A percentile compares a stretch with the other conserved stretches of the same genome.
phyloP scores from a whole-genome alignment of 2,329 filamentous ascomycete genomes.

The Rhinocladiella similis region DNA sequence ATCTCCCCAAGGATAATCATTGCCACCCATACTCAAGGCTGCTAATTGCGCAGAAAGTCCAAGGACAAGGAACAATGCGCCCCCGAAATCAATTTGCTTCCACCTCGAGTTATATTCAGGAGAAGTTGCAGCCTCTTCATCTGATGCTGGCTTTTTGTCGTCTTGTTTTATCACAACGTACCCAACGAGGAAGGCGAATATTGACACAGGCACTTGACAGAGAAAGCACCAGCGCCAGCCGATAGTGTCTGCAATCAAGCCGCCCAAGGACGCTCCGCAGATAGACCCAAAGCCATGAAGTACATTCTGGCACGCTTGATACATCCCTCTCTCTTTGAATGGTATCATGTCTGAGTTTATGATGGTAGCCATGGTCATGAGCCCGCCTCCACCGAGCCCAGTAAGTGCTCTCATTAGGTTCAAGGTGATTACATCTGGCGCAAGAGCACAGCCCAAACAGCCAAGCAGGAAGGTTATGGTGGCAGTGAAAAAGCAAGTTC shows the following conservation, averaged over 20 bases:
- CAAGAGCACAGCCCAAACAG: conserved; percentile 61
- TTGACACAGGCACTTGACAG: conserved; percentile 65
- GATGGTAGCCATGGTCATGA: conserved; percentile 61
- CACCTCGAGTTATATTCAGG: conserved; percentile 39
- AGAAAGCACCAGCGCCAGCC: conserved; percentile 79
- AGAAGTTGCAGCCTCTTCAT: conserved; percentile 6
- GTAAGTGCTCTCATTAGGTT: conserved; percentile 62
- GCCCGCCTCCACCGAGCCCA: conserved; percentile 63
- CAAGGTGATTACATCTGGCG: conserved; percentile 57
- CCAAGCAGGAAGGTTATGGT: conserved; percentile 55
- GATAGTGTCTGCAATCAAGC: conserved; percentile 69
- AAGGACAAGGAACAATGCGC: conserved; percentile 57
- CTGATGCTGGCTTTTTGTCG: conserved; percentile 13
- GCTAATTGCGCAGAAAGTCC: conserved; percentile 58
- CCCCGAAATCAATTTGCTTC: conserved; percentile 59
- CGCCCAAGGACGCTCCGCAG: conserved; percentile 60
- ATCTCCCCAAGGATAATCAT: conserved; percentile 46
- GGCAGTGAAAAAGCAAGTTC: conserved; percentile 57
- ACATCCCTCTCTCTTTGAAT: conserved; percentile 60
- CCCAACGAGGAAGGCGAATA: conserved; percentile 56
- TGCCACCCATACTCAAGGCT: conserved; percentile 47
- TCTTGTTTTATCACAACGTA: conserved; percentile 55
- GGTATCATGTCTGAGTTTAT: conserved; percentile 63
- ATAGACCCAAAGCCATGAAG: conserved; percentile 64
- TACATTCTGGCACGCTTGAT: conserved; percentile 56